phyloP scores from a whole-genome alignment of 352 stramenopile species.

The Globisporangium okanoganense region DNA sequence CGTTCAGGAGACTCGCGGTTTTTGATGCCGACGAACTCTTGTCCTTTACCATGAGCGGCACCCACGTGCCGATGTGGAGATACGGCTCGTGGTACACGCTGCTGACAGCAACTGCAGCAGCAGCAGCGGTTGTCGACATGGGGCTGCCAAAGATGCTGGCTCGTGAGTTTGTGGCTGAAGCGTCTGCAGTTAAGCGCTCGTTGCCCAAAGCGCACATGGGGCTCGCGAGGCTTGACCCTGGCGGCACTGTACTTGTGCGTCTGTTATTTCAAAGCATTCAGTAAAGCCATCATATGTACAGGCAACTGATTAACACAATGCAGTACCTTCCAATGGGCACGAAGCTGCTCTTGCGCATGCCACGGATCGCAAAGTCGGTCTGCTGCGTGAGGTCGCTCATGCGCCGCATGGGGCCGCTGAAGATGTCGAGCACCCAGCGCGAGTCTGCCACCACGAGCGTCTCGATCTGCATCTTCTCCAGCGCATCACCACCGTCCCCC shows the following conservation, averaged over 20 bases:
- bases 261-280: conserved; percentile 7
- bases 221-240: conserved; percentile 9
- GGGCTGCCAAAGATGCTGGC: not conserved
- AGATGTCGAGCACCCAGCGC: conserved; percentile 80
- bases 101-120: not conserved
- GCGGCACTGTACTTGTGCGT: conserved; percentile 17
- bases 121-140: not conserved
- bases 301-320: not conserved
- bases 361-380: conserved; percentile 51
- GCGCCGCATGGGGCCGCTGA: conserved; percentile 47
- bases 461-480: conserved; percentile 11
- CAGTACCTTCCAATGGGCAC: conserved; percentile 11
- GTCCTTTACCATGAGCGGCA: conserved; percentile 57
- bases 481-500: not conserved
- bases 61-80: conserved; percentile 75
- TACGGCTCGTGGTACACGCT: conserved; percentile 56
- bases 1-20: conserved; percentile 10
- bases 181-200: conserved; percentile 4
- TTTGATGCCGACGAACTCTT: conserved; percentile 16
- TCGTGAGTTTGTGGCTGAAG: not conserved
- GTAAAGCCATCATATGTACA: not conserved
- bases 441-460: conserved; percentile 33
- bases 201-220: conserved; percentile 34
- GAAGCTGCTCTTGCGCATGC: conserved; percentile 34
- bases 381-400: conserved; percentile 49